Evolutionary conservation across 768 basidiomycete genomes (phyloP).

Genomic region (Auricularia cornea): DNA sequence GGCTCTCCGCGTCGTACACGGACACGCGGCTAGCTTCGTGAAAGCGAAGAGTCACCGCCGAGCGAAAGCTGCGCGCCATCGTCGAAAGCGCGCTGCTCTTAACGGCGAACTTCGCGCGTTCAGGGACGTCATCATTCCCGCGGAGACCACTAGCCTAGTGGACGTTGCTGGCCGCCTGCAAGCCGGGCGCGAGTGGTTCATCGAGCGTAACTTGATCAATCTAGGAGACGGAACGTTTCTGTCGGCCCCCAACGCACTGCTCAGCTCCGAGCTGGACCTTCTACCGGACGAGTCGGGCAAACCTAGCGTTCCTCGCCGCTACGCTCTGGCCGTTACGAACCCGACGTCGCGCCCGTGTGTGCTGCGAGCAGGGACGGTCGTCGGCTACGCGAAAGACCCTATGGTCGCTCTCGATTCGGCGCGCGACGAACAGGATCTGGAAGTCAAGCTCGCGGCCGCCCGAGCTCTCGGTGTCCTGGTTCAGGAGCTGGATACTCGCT

Average conservation of each 20-base stretch:
- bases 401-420: too few species aligned
- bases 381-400: too few species aligned
- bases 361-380: too few species aligned
- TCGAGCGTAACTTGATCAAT: not conserved
- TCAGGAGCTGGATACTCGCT: too few species aligned
- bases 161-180: not conserved
- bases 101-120: too few species aligned
- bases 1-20: not conserved
- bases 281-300: not conserved
- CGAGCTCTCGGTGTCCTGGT: too few species aligned
- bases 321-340: slow-evolving; percentile 8
- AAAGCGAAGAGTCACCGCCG: not conserved
- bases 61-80: not conserved
- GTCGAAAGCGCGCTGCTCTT: not conserved
- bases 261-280: not conserved
- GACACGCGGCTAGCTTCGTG: not conserved
- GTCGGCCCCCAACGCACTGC: not conserved
- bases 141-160: not conserved
- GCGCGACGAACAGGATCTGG: too few species aligned
- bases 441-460: too few species aligned
- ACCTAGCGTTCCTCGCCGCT: not conserved
- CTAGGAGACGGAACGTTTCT: not conserved
- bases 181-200: not conserved
- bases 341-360: not conserved
- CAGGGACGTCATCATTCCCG: not conserved